Evolutionary conservation across 2,329 filamentous ascomycete genomes (phyloP).

Genomic region (Aspergillus bombycis): DNA sequence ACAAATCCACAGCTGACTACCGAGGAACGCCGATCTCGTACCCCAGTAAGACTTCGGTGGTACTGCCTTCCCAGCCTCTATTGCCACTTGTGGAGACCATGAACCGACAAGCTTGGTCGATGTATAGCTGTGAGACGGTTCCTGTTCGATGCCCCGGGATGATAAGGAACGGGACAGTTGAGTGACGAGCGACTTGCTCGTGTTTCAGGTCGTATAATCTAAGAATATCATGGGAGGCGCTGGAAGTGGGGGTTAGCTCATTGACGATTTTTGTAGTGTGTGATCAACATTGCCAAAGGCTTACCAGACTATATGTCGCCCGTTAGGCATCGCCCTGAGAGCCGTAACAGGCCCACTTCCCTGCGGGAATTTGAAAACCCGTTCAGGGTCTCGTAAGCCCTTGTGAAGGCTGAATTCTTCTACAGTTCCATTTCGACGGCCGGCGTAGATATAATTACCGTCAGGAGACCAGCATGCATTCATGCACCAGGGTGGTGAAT

Average conservation of each 20-base stretch:
- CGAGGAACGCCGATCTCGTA: slow-evolving; percentile 75
- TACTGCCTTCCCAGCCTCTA: slow-evolving; percentile 88
- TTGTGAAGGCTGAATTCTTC: slow-evolving; percentile 92
- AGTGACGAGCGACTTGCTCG: slow-evolving; percentile 67
- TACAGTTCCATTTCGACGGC: slow-evolving; percentile 86
- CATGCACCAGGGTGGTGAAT: slow-evolving; percentile 95
- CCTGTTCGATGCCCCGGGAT: slow-evolving; percentile 88
- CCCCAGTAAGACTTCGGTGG: slow-evolving; percentile 87
- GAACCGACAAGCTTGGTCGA: slow-evolving; percentile 85
- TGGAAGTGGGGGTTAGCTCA: slow-evolving; percentile 38
- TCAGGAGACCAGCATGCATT: slow-evolving; percentile 95
- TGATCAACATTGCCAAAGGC: slow-evolving; percentile 15
- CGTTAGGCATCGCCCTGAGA: slow-evolving; percentile 88
- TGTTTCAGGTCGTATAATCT: slow-evolving; percentile 85
- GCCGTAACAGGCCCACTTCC: slow-evolving; percentile 90
- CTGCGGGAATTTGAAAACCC: slow-evolving; percentile 82
- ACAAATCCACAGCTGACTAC: slow-evolving; percentile 13
- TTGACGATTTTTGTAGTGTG: neutral
- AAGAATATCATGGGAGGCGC: slow-evolving; percentile 90
- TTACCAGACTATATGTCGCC: slow-evolving; percentile 84
- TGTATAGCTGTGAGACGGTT: slow-evolving; percentile 81
- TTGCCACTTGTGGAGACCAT: slow-evolving; percentile 93
- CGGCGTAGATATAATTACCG: slow-evolving; percentile 93
- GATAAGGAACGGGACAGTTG: slow-evolving; percentile 91
- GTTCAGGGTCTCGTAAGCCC: slow-evolving; percentile 71